These are phyloP conservation scores for Aspergillus coremiiformis DNA, from an alignment of 495 filamentous ascomycete species.

Conservation along the genomic window DNA sequence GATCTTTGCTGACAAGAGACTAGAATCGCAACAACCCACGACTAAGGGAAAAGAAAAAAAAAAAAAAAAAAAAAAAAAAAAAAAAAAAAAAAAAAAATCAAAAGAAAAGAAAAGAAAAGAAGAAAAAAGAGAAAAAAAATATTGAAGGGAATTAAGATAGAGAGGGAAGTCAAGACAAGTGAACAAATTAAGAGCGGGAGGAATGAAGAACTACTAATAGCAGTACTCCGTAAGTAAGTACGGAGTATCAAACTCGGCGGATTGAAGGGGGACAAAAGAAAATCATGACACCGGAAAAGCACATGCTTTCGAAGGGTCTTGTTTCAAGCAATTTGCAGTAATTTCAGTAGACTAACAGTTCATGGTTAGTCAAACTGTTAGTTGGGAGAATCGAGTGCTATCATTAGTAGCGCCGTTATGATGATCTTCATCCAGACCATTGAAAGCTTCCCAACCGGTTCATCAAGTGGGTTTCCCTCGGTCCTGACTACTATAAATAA, in stretches of 20 bases:
- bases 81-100: constrained; percentile 2
- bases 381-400: not conserved
- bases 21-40: not conserved
- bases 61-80: constrained; percentile 5
- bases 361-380: not conserved
- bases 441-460: not conserved
- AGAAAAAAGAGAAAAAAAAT: constrained; percentile 5
- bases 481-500: not conserved
- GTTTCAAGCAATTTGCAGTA: not conserved
- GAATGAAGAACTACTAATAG: too few relatives aligned
- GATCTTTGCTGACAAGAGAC: not conserved
- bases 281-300: not conserved
- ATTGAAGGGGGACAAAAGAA: not conserved
- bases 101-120: not conserved
- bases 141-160: too few relatives aligned
- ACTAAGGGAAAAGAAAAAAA: not conserved
- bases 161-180: too few relatives aligned
- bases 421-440: not conserved
- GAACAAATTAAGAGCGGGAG: too few relatives aligned
- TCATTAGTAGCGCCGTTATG: not conserved
- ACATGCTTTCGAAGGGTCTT: not conserved
- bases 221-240: too few relatives aligned
- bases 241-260: too few relatives aligned
- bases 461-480: not conserved
- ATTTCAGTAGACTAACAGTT: not conserved